Evolutionary conservation across 2,329 filamentous ascomycete genomes (phyloP).

Genomic region (Diatrype stigma): DNA sequence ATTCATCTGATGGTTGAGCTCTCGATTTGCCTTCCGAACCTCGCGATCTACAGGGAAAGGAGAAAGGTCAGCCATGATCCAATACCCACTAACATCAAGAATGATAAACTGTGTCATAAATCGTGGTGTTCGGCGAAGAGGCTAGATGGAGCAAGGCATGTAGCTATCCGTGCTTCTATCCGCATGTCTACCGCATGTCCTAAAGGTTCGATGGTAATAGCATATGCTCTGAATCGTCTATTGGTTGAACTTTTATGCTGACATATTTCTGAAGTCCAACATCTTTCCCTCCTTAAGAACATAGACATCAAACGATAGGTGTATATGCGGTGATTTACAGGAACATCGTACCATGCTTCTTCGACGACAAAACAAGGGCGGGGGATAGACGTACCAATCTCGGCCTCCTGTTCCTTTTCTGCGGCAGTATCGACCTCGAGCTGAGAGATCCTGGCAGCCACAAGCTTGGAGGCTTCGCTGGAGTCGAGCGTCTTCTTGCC

Average conservation of each 20-base stretch:
- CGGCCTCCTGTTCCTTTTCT: slow-evolving; percentile 91
- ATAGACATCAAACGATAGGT: too few relatives aligned
- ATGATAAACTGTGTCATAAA: slow-evolving; percentile 1
- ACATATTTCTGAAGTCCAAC: too few relatives aligned
- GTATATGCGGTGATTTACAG: background rate
- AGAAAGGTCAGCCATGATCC: slow-evolving; percentile 13
- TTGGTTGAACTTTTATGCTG: too few relatives aligned
- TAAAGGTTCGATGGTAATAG: too few relatives aligned
- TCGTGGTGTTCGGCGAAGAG: background rate
- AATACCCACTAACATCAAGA: background rate
- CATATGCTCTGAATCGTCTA: too few relatives aligned
- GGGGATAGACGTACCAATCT: slow-evolving; percentile 69
- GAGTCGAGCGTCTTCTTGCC: slow-evolving; percentile 81
- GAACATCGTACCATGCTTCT: background rate
- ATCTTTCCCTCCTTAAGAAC: too few relatives aligned
- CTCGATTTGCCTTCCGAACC: slow-evolving; percentile 73
- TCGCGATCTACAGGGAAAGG: slow-evolving; percentile 23
- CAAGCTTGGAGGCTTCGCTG: slow-evolving; percentile 83
- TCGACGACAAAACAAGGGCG: background rate
- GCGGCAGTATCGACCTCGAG: slow-evolving; percentile 89
- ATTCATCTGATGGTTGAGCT: slow-evolving; percentile 80
- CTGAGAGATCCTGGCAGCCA: slow-evolving; percentile 91
- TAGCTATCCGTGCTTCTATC: too few relatives aligned
- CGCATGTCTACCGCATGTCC: too few relatives aligned
- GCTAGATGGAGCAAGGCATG: background rate